Conservation (phyloP, 164 flowering plant species). For the Amborella trichopoda region DNA sequence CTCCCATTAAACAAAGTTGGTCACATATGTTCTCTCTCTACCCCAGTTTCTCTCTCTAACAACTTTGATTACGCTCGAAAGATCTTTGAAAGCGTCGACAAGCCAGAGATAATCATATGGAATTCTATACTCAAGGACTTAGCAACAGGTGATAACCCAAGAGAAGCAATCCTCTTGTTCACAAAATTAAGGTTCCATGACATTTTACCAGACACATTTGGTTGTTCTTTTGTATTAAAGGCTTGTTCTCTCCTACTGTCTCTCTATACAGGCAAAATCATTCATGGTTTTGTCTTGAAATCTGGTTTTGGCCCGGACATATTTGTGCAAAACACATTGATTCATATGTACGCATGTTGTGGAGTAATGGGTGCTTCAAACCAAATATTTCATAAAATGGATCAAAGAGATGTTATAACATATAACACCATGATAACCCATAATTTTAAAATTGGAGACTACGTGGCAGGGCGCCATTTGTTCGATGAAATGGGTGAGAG, state of each 20-base stretch:
- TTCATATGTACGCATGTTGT: slow-evolving; percentile 44
- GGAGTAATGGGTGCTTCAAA: slow-evolving; percentile 28
- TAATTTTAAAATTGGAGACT: slow-evolving; percentile 31
- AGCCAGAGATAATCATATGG: slow-evolving; percentile 26
- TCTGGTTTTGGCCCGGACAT: slow-evolving; percentile 44
- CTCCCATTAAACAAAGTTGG: slow-evolving; percentile 38
- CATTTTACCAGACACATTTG: slow-evolving; percentile 33
- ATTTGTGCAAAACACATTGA: slow-evolving; percentile 35
- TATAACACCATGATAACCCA: slow-evolving; percentile 60
- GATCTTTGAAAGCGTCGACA: slow-evolving; percentile 18
- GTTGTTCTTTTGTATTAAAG: slow-evolving; percentile 54
- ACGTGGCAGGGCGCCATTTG: slow-evolving; percentile 28
- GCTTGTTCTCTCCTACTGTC: slow-evolving; percentile 35
- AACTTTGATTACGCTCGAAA: slow-evolving; percentile 32
- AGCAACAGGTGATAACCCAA: slow-evolving; percentile 39
- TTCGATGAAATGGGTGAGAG: slow-evolving; percentile 47
- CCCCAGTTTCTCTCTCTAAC: slow-evolving; percentile 27
- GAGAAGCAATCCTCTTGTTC: slow-evolving; percentile 36
- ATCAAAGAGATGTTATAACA: slow-evolving; percentile 41
- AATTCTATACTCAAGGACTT: slow-evolving; percentile 37
- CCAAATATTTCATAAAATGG: slow-evolving; percentile 43
- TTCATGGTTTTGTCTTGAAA: slow-evolving; percentile 50
- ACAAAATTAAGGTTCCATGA: slow-evolving; percentile 16
- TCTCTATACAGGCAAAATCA: slow-evolving; percentile 24
- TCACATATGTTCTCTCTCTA: slow-evolving; percentile 32